Evolutionary conservation across 345 rosid species (phyloP).

Genomic region (Aegle marmelos): DNA sequence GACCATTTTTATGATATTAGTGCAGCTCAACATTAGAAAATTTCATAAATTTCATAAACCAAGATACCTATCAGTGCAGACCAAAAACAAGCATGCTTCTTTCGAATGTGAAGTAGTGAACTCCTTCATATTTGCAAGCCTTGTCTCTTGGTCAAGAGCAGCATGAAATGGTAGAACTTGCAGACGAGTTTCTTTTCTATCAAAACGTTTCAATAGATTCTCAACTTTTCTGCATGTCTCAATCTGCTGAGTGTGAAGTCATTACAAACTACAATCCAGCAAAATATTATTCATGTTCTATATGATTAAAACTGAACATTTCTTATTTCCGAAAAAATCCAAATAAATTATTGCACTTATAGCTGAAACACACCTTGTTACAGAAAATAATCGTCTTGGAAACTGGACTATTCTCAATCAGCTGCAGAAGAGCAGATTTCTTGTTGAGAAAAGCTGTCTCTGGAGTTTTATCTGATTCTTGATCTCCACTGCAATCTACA

Average conservation of each 20-base stretch:
- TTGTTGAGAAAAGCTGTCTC: constrained; percentile 79
- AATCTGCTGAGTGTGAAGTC: constrained; percentile 42
- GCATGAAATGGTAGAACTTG: constrained; percentile 83
- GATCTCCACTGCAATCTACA: constrained; percentile 89
- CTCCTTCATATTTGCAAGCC: constrained; percentile 74
- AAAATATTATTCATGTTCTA: background rate
- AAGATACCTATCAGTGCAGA: constrained; percentile 81
- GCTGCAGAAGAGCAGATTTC: constrained; percentile 74
- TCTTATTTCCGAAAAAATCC: constrained; percentile 83
- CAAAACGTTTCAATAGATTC: constrained; percentile 71
- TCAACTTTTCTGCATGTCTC: constrained; percentile 98
- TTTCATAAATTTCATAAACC: background rate
- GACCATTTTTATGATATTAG: background rate
- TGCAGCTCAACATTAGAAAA: background rate
- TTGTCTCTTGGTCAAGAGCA: constrained; percentile 66
- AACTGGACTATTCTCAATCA: constrained; percentile 58
- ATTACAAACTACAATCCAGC: background rate
- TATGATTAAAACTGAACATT: constrained; percentile 14
- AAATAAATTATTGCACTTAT: background rate
- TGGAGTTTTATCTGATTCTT: constrained; percentile 51
- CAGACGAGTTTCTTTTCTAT: constrained; percentile 52
- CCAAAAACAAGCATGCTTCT: constrained; percentile 55
- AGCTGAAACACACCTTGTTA: constrained; percentile 57
- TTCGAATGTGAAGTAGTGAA: constrained; percentile 46
- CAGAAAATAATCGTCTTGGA: constrained; percentile 81